Percentiles rank a stretch among this genome's conserved stretches.
These are phyloP conservation scores for Verbena officinalis DNA, from an alignment of 257 asterid species.

Conservation along the genomic window DNA sequence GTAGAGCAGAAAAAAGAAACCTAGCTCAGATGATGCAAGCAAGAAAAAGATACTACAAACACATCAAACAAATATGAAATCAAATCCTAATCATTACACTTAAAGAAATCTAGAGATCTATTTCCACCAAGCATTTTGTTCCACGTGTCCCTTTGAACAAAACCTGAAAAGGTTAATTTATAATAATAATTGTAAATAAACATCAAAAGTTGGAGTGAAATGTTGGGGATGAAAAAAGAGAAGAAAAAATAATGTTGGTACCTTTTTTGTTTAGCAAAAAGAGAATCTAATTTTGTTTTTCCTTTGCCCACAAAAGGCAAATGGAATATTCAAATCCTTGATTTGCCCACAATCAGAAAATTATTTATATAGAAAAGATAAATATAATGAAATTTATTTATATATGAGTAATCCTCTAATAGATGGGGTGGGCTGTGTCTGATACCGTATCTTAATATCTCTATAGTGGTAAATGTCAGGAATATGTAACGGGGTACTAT, in stretches of 20 bases:
- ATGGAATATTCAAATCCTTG: background rate
- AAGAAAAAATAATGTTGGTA: background rate
- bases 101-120: conserved; percentile 14
- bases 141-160: conserved; percentile 23
- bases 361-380: background rate
- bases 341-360: background rate
- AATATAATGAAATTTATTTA: too few species aligned
- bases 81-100: conserved; percentile 62
- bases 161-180: conserved; percentile 8
- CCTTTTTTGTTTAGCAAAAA: conserved; percentile 7
- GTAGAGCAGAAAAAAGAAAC: conserved; percentile 18
- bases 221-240: conserved; percentile 7
- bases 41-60: conserved; percentile 22
- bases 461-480: too few species aligned
- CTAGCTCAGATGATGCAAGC: conserved; percentile 46
- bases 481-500: too few species aligned
- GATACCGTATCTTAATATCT: too few species aligned
- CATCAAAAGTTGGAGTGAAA: conserved; percentile 4
- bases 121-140: background rate
- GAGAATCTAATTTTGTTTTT: conserved; percentile 27
- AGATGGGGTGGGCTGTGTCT: too few species aligned
- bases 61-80: conserved; percentile 40
- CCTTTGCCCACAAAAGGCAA: background rate
- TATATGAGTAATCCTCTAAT: too few species aligned
- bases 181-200: background rate